Evolutionary conservation across 306 rosid genomes (phyloP), one percentile per base, ranked within the genome.

Genomic region (Prunus mongolica): DNA sequence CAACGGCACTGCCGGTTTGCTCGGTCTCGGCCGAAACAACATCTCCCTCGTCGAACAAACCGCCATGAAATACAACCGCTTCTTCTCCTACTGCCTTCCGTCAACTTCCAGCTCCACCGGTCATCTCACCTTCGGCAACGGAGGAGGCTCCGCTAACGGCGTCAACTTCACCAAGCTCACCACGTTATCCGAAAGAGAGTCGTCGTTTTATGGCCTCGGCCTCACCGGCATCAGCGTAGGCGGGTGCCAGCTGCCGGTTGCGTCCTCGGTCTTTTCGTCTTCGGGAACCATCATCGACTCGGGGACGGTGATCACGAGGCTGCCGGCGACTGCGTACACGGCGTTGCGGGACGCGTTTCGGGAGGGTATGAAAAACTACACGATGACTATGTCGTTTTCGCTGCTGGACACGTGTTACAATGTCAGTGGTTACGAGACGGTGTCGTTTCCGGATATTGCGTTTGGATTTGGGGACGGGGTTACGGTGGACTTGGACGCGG

Each of bases 161-260:
- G 38, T 91, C 41, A 73, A 85, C 60, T 93, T 81, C 89, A 88
- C 93, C 6, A 86, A 96, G 0, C 47, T 93, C 47, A 45, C 87
- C 47, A 45, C 84, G 10, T 25, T 77, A 20, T 27, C 89, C 12
- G 1, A 24, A 54, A 22, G 1, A 8, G 61, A 1, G 1, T 65
- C 14, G 7, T 84, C 91, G 15, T 87, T 84, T 81, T 93, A 93
- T 49, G 93, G 88, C 30, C 77, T 91, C 1, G 75, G 79, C 46
- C 32, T 90, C 1, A 12, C 58, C 2, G 86, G 86, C 7, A 80
- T 93, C 41, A 22, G 71, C 9, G 86, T 93, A 4, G 75, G 56
- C 0, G 93, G 91, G 6, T 3, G 9, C 5, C 78, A 52, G 1
- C 46, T 93, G 16, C 64, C 91, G 0, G 54, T 86, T 2, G 51